Base-by-base conservation (phyloP, 306 rosid species). In the Quercus glauca region DNA sequence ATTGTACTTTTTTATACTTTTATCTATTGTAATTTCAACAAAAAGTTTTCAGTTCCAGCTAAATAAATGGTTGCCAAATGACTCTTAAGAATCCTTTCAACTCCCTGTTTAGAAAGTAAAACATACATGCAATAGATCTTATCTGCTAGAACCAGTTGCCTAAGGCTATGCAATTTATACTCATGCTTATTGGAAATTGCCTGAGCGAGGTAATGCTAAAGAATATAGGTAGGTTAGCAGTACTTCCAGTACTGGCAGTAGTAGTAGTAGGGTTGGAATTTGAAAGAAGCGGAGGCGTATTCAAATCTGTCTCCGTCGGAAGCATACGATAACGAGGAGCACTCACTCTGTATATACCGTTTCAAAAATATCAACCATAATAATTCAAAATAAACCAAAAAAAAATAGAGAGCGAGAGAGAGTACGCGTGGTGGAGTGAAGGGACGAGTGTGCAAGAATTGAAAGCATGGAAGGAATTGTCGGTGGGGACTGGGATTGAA, bases 281-380 rank as follows among this genome's bases (percentile, higher is more conserved):
- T 3, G 92, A 73, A 65, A 85, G 86, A 61, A 88, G 87, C 13
- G 97, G 98, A 18, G 97, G 98, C 60, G 79, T 78, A 77, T 94
- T 92, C 5, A 94, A 91, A 80, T 94, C 97, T 5, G 97, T 94
- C 86, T 92, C 90, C 15, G 90, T 92, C 6, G 98, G 97, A 57
- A 94, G 88, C 93, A 92, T 93, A 80, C 97, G 91, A 79, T 94
- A 94, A 37, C 97, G 90, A 9, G 98, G 98, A 74, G 91, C 94
- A 80, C 87, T 86, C 53, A 89, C 94, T 61, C 97, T 93, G 51
- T 69, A 31, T 31, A 31, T 31, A 4, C 1, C 5, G 5, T 26
- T 37, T 51, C 70, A 60, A 43, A 35, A 58, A 3, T 19, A 53
- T 31, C 49, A 64, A 45, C 63, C 12, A 3, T 26, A n/a, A 33